Evolutionary conservation across 2,329 filamentous ascomycete genomes (phyloP).

Genomic region (Claviceps sp.): DNA sequence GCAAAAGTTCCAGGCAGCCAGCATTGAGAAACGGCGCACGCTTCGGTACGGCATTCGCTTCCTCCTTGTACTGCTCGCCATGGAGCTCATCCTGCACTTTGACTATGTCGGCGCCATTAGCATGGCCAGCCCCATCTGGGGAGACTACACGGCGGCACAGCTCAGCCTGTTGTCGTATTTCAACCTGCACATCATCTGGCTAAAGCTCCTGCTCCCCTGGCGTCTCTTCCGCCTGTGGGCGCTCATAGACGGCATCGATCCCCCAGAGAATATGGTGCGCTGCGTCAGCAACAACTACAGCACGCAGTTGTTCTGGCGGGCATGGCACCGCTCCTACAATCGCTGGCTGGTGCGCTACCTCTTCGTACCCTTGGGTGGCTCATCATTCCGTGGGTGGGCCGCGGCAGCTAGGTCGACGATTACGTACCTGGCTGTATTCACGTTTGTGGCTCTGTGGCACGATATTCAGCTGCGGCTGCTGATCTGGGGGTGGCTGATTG

Average conservation of each 20-base stretch:
- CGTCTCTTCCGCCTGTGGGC: constrained; percentile 98
- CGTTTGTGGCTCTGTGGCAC: constrained; percentile 96
- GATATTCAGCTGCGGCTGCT: constrained; percentile 84
- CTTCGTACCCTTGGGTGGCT: constrained; percentile 79
- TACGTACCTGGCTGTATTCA: constrained; percentile 80
- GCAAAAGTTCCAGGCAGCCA: constrained; percentile 57
- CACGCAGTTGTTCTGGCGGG: constrained; percentile 83
- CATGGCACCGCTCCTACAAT: constrained; percentile 92
- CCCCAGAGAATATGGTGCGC: constrained; percentile 95
- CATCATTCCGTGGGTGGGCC: constrained; percentile 31
- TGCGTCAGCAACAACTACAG: constrained; percentile 95
- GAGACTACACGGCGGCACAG: constrained; percentile 71
- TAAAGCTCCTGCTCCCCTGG: constrained; percentile 93
- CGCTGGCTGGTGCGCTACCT: constrained; percentile 90
- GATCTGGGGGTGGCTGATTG: constrained; percentile 94
- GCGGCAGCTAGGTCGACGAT: constrained; percentile 45
- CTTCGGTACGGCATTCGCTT: constrained; percentile 76
- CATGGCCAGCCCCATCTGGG: constrained; percentile 68
- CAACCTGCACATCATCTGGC: constrained; percentile 94
- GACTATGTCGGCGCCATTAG: constrained; percentile 90
- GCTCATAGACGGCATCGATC: constrained; percentile 79
- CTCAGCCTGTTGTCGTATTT: constrained; percentile 86
- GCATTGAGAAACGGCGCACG: constrained; percentile 57
- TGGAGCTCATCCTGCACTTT: constrained; percentile 86
- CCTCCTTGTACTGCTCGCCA: constrained; percentile 62